Evolutionary conservation across 257 asterid genomes (phyloP).

Genomic region (Fraxinus quadrangulata): DNA sequence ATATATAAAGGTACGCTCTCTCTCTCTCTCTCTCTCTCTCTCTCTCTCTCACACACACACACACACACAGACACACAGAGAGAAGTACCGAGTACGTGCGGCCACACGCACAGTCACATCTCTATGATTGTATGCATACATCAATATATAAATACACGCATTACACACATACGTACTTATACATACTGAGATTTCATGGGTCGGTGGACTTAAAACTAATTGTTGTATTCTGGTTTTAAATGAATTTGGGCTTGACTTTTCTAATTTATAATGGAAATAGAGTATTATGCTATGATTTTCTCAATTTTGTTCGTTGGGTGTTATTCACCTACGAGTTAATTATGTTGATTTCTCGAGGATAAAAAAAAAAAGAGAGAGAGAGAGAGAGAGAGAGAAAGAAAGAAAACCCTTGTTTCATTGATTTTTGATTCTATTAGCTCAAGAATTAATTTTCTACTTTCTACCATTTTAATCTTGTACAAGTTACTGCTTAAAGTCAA

Average conservation of each 20-base stretch:
- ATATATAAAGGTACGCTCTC: conserved; percentile 26
- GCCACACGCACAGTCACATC: not conserved
- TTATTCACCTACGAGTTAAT: conserved; percentile 5
- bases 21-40: not conserved
- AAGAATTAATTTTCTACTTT: not conserved
- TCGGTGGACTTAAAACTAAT: not conserved
- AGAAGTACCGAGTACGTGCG: not conserved
- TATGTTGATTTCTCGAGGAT: conserved; percentile 1
- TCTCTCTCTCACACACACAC: not conserved
- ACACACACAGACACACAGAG: not conserved
- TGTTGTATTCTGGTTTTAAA: not conserved
- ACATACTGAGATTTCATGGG: not conserved
- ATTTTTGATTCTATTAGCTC: conserved; percentile 4
- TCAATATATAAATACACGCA: not conserved
- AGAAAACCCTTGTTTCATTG: not conserved
- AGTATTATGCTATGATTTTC: not conserved
- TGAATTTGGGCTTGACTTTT: conserved; percentile 34
- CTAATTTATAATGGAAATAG: not conserved
- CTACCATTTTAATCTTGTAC: not conserved
- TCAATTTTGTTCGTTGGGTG: conserved; percentile 9
- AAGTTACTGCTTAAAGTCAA: not conserved
- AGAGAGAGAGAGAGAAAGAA: not conserved
- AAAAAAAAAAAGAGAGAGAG: not conserved
- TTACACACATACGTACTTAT: not conserved
- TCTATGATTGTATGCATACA: not conserved